Percentiles rank a stretch among this genome's conserved stretches.
phyloP scores from a whole-genome alignment of 2,329 filamentous ascomycete genomes.

The Colletotrichum costaricense region DNA sequence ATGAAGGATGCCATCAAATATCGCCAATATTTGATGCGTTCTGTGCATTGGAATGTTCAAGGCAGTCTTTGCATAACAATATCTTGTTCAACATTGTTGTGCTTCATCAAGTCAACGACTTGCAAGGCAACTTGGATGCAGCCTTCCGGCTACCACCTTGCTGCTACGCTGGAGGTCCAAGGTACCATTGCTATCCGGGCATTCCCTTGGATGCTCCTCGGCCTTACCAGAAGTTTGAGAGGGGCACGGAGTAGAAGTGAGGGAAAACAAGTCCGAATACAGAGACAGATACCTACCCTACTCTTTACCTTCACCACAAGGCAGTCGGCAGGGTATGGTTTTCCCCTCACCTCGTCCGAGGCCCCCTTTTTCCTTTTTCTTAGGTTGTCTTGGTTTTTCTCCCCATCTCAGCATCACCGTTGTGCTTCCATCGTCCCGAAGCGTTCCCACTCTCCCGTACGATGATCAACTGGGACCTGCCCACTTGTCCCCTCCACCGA shows the following conservation, averaged over 20 bases:
- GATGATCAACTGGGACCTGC: constrained; percentile 26
- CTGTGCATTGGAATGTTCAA: background rate
- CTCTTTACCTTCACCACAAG: background rate
- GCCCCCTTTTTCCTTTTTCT: constrained; percentile 2
- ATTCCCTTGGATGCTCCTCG: background rate
- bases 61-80: background rate
- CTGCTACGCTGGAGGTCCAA: background rate
- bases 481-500: constrained; percentile 23
- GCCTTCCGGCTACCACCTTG: background rate
- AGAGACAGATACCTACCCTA: constrained; percentile 2
- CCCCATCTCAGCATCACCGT: constrained; percentile 2
- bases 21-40: background rate
- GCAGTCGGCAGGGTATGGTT: background rate
- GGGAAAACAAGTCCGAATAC: background rate
- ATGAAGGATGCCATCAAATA: too few species aligned
- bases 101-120: background rate
- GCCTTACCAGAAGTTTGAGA: too few species aligned
- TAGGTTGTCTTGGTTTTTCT: background rate
- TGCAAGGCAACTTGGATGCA: background rate
- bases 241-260: background rate
- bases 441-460: constrained; percentile 25
- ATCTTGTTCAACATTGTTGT: background rate
- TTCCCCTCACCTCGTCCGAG: background rate
- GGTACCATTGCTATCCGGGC: background rate
- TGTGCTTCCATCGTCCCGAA: constrained; percentile 14